Evolutionary conservation across 495 filamentous ascomycete species (phyloP), one percentile per base, ranked within the genome.

Genomic region (Aspergillus kassunensis): DNA sequence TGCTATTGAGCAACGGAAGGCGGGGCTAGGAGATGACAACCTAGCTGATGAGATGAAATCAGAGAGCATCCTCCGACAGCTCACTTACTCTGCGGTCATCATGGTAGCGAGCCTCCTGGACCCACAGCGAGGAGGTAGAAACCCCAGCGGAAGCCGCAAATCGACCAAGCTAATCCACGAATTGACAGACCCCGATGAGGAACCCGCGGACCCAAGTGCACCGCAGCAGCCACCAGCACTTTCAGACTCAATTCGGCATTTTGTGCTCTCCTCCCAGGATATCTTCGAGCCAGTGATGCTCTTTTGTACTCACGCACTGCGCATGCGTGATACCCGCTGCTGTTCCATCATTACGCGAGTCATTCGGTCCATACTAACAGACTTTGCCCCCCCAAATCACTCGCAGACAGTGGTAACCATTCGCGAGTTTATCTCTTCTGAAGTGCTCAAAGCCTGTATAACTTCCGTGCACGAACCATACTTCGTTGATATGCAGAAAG

Each of bases 11-110:
- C 82, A 80, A 56, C 80, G 86, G 20, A 80, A 80, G 53, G 74
- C 82, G 24, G 82, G 81, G 9, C 78, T 79, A 1, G 82, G 86
- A 15, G 83, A 84, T 36, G 82, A 80, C 40, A 78, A 86, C 59
- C 73, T 99, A 30, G 86, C 87, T 1, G 88, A 95, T 56, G 95
- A 99, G 73, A 99, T 99, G 93, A 96, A 95, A 69, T 85, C 89
- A 16, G 93, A 99, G 64, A 97, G 92, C 66, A 93, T 97, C 21
- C 75, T 99, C 27, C 83, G 93, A n/a, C 89, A 95, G 52, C 75
- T 97, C 41, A 96, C 93, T 1, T 90, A 91, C 63, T 88, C 90
- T 30, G 88, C 92, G 6, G 89, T 96, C 11, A 84, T 91, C 53
- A 87, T 97, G 78, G 88, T 96, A 36, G 86, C 90, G 20, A 86